Base-by-base conservation (phyloP, 2,329 filamentous ascomycete species). In the Talaromyces sp. region DNA sequence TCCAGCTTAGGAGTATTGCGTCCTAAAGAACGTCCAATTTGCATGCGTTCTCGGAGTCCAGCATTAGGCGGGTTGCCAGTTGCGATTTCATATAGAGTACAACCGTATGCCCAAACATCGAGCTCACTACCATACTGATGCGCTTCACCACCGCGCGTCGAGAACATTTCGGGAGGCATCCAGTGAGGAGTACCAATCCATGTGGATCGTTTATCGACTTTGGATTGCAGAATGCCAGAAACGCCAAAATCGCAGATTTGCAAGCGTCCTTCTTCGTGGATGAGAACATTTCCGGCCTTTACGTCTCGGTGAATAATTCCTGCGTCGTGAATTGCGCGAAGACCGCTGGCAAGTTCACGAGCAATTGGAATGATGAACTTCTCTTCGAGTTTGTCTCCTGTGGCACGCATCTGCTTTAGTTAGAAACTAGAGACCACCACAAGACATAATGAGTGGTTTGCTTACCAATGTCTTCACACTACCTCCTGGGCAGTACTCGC, bases 241-340 rank as follows among this genome's bases (percentile, higher is more conserved):
- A 87, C 83, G 61, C 84, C 84, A 65, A 87, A 87, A 63, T 87
- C 84, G 66, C 84, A 86, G 33, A 87, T 78, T 63, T 87, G 81
- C 2, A 87, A 74, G 35, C 79, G 75, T 6, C 84, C 84, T 63
- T 85, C 80, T 70, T 87, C 84, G 35, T 83, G 81, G 45, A 87
- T 81, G 56, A 87, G 76, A 15, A 87, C 78, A 63, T 87, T 87
- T 56, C 82, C 83, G 66, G 80, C 81, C 70, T 87, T 87, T 54
- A 87, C 78, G 72, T 87, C 84, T 65, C 84, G 77, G 67, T 87
- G 84, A 54, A 87, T 80, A 58, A 87, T 83, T 5, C 83, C 83
- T n/a, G 83, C 83, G 60, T 84, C 81, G 66, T 87, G 84, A 31
- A 87, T 81, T 39, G 81, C 83, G 65, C 81, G 83, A 53, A 87